Conservation (phyloP, 2,329 filamentous ascomycete genomes). For the Penicillium crustosum region DNA sequence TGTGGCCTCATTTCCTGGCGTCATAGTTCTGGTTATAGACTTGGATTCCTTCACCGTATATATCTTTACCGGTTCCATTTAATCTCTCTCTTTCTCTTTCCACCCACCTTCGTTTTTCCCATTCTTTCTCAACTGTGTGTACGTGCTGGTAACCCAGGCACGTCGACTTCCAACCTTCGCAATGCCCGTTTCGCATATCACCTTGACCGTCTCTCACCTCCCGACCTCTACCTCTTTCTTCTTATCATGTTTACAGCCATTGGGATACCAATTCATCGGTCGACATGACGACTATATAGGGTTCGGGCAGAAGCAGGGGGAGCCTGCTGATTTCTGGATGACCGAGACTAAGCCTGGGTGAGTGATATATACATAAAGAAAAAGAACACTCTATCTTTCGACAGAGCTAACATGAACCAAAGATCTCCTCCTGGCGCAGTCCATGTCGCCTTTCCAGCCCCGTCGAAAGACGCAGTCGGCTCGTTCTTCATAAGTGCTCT, state of each 20-base stretch:
- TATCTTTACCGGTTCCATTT: conserved; percentile 15
- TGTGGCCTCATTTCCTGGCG: conserved; percentile 13
- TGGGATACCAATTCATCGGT: conserved; percentile 72
- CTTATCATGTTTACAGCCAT: conserved; percentile 71
- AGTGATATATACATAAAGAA: conserved; percentile 21
- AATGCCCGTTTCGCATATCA: conserved; percentile 64
- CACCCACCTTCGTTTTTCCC: conserved; percentile 3
- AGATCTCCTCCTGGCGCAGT: conserved; percentile 54
- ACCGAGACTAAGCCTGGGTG: conserved; percentile 61
- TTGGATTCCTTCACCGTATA: conserved; percentile 22
- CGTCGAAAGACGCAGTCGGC: conserved; percentile 63
- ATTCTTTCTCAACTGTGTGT: background rate
- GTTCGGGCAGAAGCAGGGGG: conserved; percentile 57
- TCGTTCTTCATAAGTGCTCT: conserved; percentile 71
- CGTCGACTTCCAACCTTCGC: conserved; percentile 1
- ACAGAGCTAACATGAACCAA: conserved; percentile 16
- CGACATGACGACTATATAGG: conserved; percentile 61
- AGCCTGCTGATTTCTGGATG: conserved; percentile 62
- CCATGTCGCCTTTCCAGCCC: conserved; percentile 68
- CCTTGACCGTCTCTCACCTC: conserved; percentile 71
- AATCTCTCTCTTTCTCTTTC: conserved; percentile 1
- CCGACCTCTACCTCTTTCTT: conserved; percentile 82
- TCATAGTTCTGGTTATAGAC: conserved; percentile 24
- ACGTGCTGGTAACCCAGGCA: conserved; percentile 6
- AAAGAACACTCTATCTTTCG: background rate